Base-by-base conservation (phyloP, 164 flowering plant species). In the Brasenia schreberi region DNA sequence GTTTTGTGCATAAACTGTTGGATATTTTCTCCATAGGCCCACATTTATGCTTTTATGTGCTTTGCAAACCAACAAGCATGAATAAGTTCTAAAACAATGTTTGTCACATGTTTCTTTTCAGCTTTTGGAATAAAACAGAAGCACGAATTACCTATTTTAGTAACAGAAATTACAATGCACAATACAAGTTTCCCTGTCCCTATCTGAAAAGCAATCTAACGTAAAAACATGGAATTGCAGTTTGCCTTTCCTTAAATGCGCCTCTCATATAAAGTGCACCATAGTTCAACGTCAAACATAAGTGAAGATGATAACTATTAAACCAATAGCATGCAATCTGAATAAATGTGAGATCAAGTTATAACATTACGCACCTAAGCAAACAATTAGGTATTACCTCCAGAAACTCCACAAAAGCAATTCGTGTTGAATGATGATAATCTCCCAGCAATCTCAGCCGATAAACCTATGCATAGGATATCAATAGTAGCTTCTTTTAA, bases 341-440 rank as follows among this genome's bases (percentile, higher is more conserved):
- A 14, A 6, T 49, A 14, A 49, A 49, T 14, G 16, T 49, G 12
- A 49, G 56, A 14, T 49, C 16, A 14, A 49, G 16, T 9, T 14
- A 9, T 14, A 49, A 49, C 10, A 49, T 9, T 9, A 49, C 16
- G 56, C 56, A 49, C 56, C 10, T 9, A 9, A 49, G 56, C 16
- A 14, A 49, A 49, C 53, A 49, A 49, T 49, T 67, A 66, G 52
- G 7, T 72, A 65, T 60, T 77, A 88, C 96, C 90, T 81, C 73
- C 43, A 82, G 80, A 73, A 89, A 89, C 81, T 89, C 96, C 42
- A 89, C 92, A 81, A 89, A 87, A 67, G 90, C 90, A 79, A 87
- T 87, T 42, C 96, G 87, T 44, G 96, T 89, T 17, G 85, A 81
- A 71, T 87, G 96, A 61, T 79, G 87, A 73, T 84, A 82, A 76